Conservation (phyloP, 2,329 filamentous ascomycete species). For the Talaromyces piceae region DNA sequence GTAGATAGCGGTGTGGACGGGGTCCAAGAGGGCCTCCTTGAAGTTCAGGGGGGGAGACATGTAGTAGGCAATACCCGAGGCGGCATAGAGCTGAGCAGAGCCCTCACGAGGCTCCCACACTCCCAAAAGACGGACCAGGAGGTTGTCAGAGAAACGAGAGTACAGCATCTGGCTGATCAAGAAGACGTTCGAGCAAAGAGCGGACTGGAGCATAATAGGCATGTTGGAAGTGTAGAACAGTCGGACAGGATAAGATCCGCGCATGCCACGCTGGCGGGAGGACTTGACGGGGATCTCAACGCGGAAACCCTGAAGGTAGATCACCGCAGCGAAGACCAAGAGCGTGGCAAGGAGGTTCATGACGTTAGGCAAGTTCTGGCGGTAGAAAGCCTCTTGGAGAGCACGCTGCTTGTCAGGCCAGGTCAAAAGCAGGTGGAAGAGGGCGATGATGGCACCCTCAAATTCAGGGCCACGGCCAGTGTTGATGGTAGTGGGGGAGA, state of each 20-base stretch:
- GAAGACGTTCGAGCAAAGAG: constrained; percentile 98
- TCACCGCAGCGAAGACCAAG: constrained; percentile 89
- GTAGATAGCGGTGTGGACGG: constrained; percentile 92
- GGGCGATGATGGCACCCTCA: constrained; percentile 93
- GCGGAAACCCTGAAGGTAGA: constrained; percentile 98
- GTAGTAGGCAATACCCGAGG: constrained; percentile 95
- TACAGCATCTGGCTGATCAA: constrained; percentile 99
- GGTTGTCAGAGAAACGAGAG: constrained; percentile 97
- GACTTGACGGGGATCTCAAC: constrained; percentile 99
- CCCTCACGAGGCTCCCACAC: constrained; percentile 96
- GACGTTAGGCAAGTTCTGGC: constrained; percentile 98
- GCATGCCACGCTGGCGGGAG: constrained; percentile 95
- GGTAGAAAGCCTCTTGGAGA: constrained; percentile 97
- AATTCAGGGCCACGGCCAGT: constrained; percentile 98
- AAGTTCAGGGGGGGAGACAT: constrained; percentile 98
- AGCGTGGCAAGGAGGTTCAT: constrained; percentile 97
- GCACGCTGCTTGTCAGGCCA: constrained; percentile 99
- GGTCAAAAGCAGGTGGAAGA: constrained; percentile 96
- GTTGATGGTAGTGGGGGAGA: constrained; percentile 98
- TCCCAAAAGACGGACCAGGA: constrained; percentile 92
- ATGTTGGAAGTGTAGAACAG: constrained; percentile 99
- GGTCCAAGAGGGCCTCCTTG: constrained; percentile 92
- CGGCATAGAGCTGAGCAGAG: constrained; percentile 87
- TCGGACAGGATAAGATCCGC: constrained; percentile 94
- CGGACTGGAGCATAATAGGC: constrained; percentile 99